Base-by-base conservation (phyloP, 345 rosid genomes). In the Eucalyptus regnans region DNA sequence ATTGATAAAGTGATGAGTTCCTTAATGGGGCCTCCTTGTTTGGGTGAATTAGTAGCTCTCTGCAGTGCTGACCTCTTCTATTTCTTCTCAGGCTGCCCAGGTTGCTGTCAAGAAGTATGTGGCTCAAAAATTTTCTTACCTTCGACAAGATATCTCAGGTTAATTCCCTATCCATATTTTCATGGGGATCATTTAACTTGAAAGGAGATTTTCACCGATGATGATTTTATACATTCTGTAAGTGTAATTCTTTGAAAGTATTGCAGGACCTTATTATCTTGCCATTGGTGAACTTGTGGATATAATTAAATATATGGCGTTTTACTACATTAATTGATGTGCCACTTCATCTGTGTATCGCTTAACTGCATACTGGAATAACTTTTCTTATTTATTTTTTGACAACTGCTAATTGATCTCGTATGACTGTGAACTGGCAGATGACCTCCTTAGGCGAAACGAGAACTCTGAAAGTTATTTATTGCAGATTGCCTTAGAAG, bases 111-210 rank as follows among this genome's bases (percentile, higher is more conserved):
- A 95, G 93, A 93, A 96, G 91, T 96, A 92, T 91, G 92, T 96
- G 88, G 91, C 94, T 23, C 91, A 93, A 92, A 90, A 91, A 88
- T 96, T 96, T 92, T 93, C 96, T 90, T 93, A 93, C 90, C 99
- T 96, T 92, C 92, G 91, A 90, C 96, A 92, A 86, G 96, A 97
- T 92, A 96, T 98, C 89, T 94, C 96, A 96, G 99, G 99, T 98
- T 89, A 81, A 12, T 92, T 89, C 92, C 56, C 87, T 46, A 12
- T 83, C 66, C 51, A 81, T 56, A 89, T 86, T 18, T 41, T 76
- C 8, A 5, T 20, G 15, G 29, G 48, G 48, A 76, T 76, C 84
- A 41, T 76, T 76, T 76, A 41, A n/a, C 43, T 49, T 44, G 52
- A 43, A 87, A 22, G 60, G 20, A 64, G 76, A n/a, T 64, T n/a